Base-by-base conservation (phyloP, 352 stramenopile species). In the Phytophthora hibernalis region DNA sequence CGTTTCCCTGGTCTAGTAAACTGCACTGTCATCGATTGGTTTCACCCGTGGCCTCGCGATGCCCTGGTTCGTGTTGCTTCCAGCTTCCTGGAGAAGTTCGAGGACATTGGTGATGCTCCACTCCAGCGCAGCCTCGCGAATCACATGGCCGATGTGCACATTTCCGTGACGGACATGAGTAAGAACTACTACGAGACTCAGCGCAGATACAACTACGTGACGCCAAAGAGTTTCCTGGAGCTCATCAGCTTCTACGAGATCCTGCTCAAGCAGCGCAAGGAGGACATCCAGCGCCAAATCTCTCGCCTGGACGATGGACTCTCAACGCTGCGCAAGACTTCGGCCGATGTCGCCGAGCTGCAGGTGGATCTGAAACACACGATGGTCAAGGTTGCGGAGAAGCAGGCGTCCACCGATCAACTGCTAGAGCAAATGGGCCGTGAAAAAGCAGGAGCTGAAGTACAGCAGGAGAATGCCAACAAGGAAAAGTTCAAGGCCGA, bases 231-330 rank as follows among this genome's bases (percentile, higher is more conserved):
- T 66, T 99, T 98, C 80, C 82, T 99, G 21, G 97, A 99, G 77
- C 80, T 99, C 12, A 99, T 99, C 47, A 91, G 82, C 31, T 99
- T 99, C 64, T 99, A 99, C 85, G 98, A 99, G 73, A 97, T 98
- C 64, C 65, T 99, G 38, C 84, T 99, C 21, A 91, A 89, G 55
- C 90, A 97, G 54, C 98, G 99, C 54, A 97, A 98, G 61, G 84
- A 91, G 44, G 89, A 99, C 43, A 96, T 98, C 65, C 94, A 98
- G 60, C 83, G 89, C 3, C 94, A 99, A 62, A 99, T 99, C 53
- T 96, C 98, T 69, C 94, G 97, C 43, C 76, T 99, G 12, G 96
- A 99, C 65, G 96, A 98, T 60, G 97, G 97, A 28, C 86, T 99
- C 6, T 98, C 93, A 9, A 99, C 96, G 20, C 82, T 99, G 26